Conservation (phyloP, 1,284 basidiomycete genomes). For the Ceratobasidium sp. region DNA sequence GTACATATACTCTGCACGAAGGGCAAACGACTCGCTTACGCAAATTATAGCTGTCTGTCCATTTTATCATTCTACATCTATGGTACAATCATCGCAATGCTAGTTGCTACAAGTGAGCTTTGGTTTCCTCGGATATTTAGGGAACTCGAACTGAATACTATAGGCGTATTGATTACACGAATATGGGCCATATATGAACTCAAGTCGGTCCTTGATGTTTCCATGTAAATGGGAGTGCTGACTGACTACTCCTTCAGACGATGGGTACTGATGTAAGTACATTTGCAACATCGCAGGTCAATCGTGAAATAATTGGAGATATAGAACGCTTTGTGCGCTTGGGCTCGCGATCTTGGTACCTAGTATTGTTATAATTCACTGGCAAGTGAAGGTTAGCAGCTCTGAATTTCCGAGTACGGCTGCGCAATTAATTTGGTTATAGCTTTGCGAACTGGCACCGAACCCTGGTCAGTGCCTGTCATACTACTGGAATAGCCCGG, state of each 20-base stretch:
- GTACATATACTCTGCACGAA: too few species aligned
- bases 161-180: constrained; percentile 25
- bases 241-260: background rate
- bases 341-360: constrained; percentile 3
- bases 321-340: background rate
- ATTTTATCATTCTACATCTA: constrained; percentile 28
- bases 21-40: too few species aligned
- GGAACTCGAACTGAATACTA: background rate
- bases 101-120: constrained; percentile 28
- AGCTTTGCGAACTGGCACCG: background rate
- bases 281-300: background rate
- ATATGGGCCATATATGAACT: constrained; percentile 27
- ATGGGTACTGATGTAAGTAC: constrained; percentile 20
- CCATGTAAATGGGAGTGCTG: background rate
- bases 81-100: constrained; percentile 22
- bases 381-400: background rate
- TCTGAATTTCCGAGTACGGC: background rate
- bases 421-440: background rate
- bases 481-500: background rate
- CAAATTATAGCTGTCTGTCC: constrained; percentile 2
- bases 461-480: constrained; percentile 20
- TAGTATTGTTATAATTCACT: constrained; percentile 1
- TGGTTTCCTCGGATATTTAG: too few species aligned
- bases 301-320: background rate
- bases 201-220: background rate